Percentiles rank a stretch among this genome's conserved stretches.
phyloP scores from a whole-genome alignment of 768 basidiomycete genomes.

The Suillus bovinus region DNA sequence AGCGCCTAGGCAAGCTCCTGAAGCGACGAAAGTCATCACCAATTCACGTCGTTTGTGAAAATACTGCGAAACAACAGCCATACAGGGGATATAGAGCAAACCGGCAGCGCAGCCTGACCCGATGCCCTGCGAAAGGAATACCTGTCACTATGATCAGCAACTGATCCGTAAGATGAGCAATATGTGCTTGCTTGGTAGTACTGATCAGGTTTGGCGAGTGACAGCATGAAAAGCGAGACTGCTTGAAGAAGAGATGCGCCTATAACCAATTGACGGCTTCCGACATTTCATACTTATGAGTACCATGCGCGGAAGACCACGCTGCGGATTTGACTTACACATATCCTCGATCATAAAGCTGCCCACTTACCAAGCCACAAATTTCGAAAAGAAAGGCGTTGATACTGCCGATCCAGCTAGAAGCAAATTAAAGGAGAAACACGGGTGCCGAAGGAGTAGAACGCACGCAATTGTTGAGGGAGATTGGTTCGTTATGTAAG shows the following conservation, averaged over 20 bases:
- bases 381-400: slow-evolving; percentile 49
- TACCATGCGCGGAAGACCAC: too few relatives aligned
- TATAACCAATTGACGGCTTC: slow-evolving; percentile 25
- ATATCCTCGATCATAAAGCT: slow-evolving; percentile 53
- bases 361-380: slow-evolving; percentile 46
- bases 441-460: neutral
- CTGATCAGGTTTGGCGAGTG: slow-evolving; percentile 40
- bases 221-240: slow-evolving; percentile 46
- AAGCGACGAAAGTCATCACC: slow-evolving; percentile 56
- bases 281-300: neutral
- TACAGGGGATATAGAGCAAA: slow-evolving; percentile 46
- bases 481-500: slow-evolving; percentile 37
- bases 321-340: slow-evolving; percentile 35
- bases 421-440: neutral
- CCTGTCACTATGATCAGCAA: slow-evolving; percentile 26
- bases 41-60: slow-evolving; percentile 49
- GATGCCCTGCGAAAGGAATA: slow-evolving; percentile 55
- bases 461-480: slow-evolving; percentile 42
- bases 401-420: slow-evolving; percentile 48
- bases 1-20: slow-evolving; percentile 60
- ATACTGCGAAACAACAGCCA: slow-evolving; percentile 53
- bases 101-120: slow-evolving; percentile 50
- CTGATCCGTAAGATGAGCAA: too few relatives aligned
- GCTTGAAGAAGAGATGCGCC: slow-evolving; percentile 29
- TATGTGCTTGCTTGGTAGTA: slow-evolving; percentile 41